Percentiles rank a stretch among this genome's conserved stretches.
These are phyloP conservation scores for Gypsophila paniculata DNA, from an alignment of 179 eudicot genomes.

Conservation along the genomic window DNA sequence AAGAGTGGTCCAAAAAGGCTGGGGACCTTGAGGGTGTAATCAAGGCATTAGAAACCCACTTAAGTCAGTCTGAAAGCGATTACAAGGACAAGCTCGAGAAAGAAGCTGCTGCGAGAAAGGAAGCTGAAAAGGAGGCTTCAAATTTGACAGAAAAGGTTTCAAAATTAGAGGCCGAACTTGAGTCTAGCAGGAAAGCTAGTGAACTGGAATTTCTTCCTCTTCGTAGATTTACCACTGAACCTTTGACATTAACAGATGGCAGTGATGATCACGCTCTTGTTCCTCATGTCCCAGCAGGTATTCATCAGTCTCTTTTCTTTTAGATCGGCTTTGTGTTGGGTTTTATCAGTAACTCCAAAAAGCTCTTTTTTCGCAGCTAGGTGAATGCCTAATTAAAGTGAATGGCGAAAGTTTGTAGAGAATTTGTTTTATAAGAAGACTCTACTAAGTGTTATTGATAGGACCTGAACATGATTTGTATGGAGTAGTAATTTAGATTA, in stretches of 20 bases:
- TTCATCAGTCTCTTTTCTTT: slow-evolving; percentile 6
- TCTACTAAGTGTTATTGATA: no score
- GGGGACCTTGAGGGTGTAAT: slow-evolving; percentile 97
- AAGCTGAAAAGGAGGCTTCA: slow-evolving; percentile 57
- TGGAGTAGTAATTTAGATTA: no score
- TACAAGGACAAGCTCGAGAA: slow-evolving; percentile 80
- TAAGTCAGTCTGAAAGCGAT: slow-evolving; percentile 74
- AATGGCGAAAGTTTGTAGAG: no score
- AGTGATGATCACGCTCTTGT: slow-evolving; percentile 44
- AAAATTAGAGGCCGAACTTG: slow-evolving; percentile 70
- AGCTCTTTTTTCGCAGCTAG: background rate
- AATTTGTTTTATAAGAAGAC: no score
- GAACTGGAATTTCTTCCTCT: slow-evolving; percentile 56
- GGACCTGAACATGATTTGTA: background rate
- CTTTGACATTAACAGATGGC: slow-evolving; percentile 38
- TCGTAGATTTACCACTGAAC: slow-evolving; percentile 42
- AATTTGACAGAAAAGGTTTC: slow-evolving; percentile 70
- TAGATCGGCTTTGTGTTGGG: slow-evolving; percentile 51
- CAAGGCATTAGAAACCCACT: slow-evolving; percentile 89
- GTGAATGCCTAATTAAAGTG: background rate
- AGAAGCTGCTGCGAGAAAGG: slow-evolving; percentile 55
- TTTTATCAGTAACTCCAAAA: background rate
- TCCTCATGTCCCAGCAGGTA: slow-evolving; percentile 67
- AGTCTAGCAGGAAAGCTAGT: slow-evolving; percentile 53
- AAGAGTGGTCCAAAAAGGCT: slow-evolving; percentile 96